Percentiles rank a stretch among this genome's conserved stretches.
These are phyloP conservation scores for Aspergillus carbonarius DNA, from an alignment of 2,329 filamentous ascomycete genomes.

Conservation along the genomic window DNA sequence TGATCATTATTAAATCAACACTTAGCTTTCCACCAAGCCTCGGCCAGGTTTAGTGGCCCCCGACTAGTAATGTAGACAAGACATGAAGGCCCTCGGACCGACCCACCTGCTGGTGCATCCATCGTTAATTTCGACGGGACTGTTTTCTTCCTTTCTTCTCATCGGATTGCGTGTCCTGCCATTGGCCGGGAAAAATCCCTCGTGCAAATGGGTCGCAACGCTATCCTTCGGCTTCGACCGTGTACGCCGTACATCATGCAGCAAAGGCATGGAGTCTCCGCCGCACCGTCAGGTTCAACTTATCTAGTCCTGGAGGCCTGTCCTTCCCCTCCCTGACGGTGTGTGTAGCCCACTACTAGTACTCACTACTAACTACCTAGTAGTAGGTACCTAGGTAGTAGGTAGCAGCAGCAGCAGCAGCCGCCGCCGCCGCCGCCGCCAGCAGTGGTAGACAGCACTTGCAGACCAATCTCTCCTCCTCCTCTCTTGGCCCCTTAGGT, in stretches of 20 bases:
- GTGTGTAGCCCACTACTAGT: no score
- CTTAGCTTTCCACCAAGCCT: background rate
- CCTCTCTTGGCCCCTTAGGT: no score
- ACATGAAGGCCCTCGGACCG: background rate
- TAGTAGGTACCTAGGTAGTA: no score
- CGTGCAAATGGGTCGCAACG: slow-evolving; percentile 18
- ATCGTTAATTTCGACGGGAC: slow-evolving; percentile 14
- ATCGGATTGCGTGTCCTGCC: slow-evolving; percentile 1
- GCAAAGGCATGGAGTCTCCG: background rate
- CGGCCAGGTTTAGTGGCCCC: background rate
- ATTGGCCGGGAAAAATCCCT: slow-evolving; percentile 26
- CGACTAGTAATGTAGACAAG: slow-evolving; percentile 3
- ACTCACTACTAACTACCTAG: no score
- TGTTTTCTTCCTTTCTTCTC: slow-evolving; percentile 13
- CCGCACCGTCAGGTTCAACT: background rate
- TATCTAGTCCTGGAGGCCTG: no score
- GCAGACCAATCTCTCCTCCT: background rate
- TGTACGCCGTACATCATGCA: slow-evolving; percentile 4
- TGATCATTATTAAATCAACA: background rate
- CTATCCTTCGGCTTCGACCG: slow-evolving; percentile 1
- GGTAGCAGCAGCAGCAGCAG: no score
- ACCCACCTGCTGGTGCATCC: background rate
- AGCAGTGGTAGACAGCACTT: no score
- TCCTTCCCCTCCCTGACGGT: no score
- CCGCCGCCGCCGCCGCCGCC: no score